These are phyloP conservation scores for Pistacia atlantica DNA, from an alignment of 345 rosid genomes.

Conservation along the genomic window DNA sequence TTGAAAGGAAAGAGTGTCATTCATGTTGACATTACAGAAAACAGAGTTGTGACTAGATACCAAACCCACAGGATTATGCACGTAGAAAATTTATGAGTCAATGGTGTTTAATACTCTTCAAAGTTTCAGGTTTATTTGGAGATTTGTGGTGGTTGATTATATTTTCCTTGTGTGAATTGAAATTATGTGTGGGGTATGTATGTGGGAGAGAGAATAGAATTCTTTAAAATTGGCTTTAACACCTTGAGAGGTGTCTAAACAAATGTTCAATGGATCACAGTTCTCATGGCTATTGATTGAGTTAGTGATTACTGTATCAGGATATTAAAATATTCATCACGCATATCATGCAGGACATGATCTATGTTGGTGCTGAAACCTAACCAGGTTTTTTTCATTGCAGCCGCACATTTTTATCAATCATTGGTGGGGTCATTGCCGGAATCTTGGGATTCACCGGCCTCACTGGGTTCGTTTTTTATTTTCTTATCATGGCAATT, in stretches of 20 bases:
- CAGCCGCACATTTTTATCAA: conserved; percentile 95
- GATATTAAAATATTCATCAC: neutral
- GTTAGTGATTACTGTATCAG: neutral
- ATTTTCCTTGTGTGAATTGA: neutral
- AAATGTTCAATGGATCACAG: neutral
- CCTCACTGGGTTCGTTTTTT: conserved; percentile 73
- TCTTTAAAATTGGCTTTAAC: neutral
- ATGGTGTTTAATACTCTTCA: neutral
- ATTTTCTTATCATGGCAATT: conserved; percentile 81
- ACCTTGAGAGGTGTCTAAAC: neutral
- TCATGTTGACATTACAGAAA: neutral
- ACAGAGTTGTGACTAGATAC: neutral
- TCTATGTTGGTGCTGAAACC: conserved; percentile 7
- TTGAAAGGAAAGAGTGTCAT: neutral
- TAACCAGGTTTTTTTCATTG: conserved; percentile 22
- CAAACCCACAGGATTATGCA: neutral
- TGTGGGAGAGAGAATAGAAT: neutral
- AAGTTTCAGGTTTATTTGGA: neutral
- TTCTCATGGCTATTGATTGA: neutral
- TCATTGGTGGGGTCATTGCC: conserved; percentile 85
- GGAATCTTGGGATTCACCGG: conserved; percentile 92
- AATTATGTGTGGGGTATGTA: neutral
- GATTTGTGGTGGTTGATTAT: neutral
- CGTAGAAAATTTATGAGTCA: neutral
- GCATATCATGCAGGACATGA: neutral